Evolutionary conservation across 495 filamentous ascomycete genomes (phyloP).

Genomic region (Neurospora sp.): DNA sequence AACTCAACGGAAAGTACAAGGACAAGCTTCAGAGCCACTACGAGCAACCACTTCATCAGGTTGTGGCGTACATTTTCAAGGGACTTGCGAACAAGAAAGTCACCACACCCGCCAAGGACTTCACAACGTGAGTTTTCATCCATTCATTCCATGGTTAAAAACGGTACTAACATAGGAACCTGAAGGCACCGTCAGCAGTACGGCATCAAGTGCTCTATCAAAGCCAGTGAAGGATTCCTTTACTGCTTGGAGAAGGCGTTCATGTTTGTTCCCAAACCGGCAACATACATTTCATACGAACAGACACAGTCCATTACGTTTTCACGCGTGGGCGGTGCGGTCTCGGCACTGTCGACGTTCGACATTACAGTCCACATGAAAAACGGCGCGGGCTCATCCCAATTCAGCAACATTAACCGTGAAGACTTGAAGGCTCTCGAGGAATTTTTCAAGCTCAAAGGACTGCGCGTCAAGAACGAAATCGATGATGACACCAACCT

Average conservation of each 20-base stretch:
- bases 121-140: constrained; percentile 47
- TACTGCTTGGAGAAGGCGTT: constrained; percentile 98
- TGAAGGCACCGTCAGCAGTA: constrained; percentile 78
- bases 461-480: constrained; percentile 93
- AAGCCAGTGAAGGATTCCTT: constrained; percentile 93
- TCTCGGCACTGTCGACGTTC: constrained; percentile 91
- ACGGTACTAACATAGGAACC: constrained; percentile 7
- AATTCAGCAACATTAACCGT: constrained; percentile 98
- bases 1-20: constrained; percentile 74
- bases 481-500: constrained; percentile 56
- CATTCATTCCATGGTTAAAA: not conserved
- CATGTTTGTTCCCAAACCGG: constrained; percentile 98
- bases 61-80: constrained; percentile 88
- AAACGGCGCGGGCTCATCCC: constrained; percentile 61
- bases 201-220: constrained; percentile 98
- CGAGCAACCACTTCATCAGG: constrained; percentile 81
- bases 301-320: constrained; percentile 83
- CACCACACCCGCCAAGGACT: constrained; percentile 86
- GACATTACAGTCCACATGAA: constrained; percentile 91
- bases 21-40: constrained; percentile 81
- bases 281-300: constrained; percentile 91
- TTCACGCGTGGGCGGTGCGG: constrained; percentile 87
- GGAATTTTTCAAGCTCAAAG: constrained; percentile 90
- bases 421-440: constrained; percentile 95
- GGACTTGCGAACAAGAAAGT: constrained; percentile 91